phyloP scores from a whole-genome alignment of 1,139 yeast species.

The Casaregolazyma lundiana region DNA sequence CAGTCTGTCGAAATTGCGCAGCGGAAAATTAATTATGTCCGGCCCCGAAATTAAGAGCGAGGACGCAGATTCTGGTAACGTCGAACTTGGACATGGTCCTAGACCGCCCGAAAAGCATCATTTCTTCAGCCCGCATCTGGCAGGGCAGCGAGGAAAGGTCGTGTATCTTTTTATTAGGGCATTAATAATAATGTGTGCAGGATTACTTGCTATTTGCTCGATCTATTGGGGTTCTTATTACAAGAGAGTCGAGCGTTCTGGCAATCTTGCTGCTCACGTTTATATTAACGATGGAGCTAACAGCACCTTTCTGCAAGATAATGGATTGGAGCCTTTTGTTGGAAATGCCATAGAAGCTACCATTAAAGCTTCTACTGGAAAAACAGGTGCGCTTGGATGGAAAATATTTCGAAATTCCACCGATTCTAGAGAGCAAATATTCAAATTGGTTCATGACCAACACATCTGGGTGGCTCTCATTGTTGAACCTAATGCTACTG shows the following conservation, averaged over 20 bases:
- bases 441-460: conserved; percentile 18
- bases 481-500: conserved; percentile 24
- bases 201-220: conserved; percentile 37
- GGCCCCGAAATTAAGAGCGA: too few relatives aligned
- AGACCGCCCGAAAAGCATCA: conserved; percentile 6
- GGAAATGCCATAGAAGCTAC: conserved; percentile 35
- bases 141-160: neutral
- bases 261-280: conserved; percentile 44
- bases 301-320: conserved; percentile 19
- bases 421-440: conserved; percentile 17
- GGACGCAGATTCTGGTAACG: too few relatives aligned
- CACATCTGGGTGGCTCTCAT: conserved; percentile 25
- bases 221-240: conserved; percentile 61
- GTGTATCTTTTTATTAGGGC: conserved; percentile 5
- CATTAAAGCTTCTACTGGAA: conserved; percentile 20
- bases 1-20: too few relatives aligned
- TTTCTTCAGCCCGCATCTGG: conserved; percentile 1
- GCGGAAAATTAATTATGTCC: too few relatives aligned
- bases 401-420: conserved; percentile 18
- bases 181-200: conserved; percentile 10
- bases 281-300: conserved; percentile 42
- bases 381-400: conserved; percentile 33
- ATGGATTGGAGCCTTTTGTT: conserved; percentile 30
- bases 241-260: conserved; percentile 37
- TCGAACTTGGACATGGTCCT: too few relatives aligned